Evolutionary conservation across 2,329 filamentous ascomycete species (phyloP).

Genomic region (Coniella lustricola): DNA sequence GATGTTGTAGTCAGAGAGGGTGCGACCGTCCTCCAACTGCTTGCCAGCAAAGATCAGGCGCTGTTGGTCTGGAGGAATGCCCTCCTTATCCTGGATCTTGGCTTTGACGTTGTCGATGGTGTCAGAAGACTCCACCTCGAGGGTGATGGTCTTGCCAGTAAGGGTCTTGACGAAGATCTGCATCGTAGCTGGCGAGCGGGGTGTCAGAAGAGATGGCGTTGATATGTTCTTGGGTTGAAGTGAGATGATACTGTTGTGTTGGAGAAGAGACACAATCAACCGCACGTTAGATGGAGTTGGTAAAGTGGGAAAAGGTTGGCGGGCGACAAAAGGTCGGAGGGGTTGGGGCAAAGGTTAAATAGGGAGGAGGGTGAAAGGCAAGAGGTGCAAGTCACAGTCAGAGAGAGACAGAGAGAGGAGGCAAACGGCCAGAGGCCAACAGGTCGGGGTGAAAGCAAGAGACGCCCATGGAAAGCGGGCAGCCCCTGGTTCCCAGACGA

Average conservation of each 20-base stretch:
- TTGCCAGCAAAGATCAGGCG: slow-evolving; percentile 99
- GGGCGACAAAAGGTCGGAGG: not conserved
- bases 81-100: slow-evolving; percentile 99
- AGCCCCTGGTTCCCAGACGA: too few species aligned
- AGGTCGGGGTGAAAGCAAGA: slow-evolving; percentile 4
- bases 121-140: slow-evolving; percentile 99
- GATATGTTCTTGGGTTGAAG: slow-evolving; percentile 50
- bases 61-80: slow-evolving; percentile 98
- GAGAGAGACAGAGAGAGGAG: too few species aligned
- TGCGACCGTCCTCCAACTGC: slow-evolving; percentile 99
- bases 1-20: slow-evolving; percentile 99
- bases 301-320: not conserved
- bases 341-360: slow-evolving; percentile 2
- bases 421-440: too few species aligned
- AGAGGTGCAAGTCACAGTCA: not conserved
- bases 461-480: slow-evolving; percentile 2
- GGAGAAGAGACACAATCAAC: not conserved
- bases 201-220: too few species aligned
- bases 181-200: slow-evolving; percentile 43
- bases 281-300: not conserved
- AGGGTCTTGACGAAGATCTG: slow-evolving; percentile 78
- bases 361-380: not conserved
- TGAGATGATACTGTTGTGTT: not conserved
- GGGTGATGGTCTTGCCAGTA: slow-evolving; percentile 99
- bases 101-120: slow-evolving; percentile 99